Evolutionary conservation across 148 eudicot genomes (phyloP).

Genomic region (Rheum nobile): DNA sequence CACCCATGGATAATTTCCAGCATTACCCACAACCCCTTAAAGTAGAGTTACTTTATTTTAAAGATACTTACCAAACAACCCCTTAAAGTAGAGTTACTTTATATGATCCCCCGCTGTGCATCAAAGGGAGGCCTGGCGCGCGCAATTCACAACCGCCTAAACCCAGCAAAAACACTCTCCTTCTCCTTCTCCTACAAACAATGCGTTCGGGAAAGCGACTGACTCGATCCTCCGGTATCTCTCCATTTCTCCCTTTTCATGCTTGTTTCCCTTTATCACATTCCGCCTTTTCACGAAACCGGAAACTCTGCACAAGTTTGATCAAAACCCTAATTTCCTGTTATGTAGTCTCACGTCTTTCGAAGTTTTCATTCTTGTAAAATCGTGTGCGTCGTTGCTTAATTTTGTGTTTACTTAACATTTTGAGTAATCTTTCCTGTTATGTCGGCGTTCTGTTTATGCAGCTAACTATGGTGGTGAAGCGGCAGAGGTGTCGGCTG

Average conservation of each 20-base stretch:
- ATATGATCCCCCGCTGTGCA: not conserved
- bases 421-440: too few relatives aligned
- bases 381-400: not conserved
- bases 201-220: slow-evolving; percentile 38
- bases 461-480: not conserved
- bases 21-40: too few relatives aligned
- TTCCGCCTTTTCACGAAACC: not conserved
- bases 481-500: not conserved
- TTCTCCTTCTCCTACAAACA: not conserved
- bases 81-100: too few relatives aligned
- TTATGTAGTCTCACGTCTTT: not conserved
- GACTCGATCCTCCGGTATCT: slow-evolving; percentile 26
- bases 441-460: not conserved
- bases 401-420: too few relatives aligned
- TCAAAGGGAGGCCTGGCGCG: not conserved
- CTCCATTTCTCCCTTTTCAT: not conserved
- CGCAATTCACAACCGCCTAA: slow-evolving; percentile 5
- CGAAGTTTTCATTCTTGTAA: not conserved
- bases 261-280: not conserved
- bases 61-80: too few relatives aligned
- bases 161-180: not conserved
- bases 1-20: too few relatives aligned
- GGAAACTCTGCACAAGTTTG: not conserved
- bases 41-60: too few relatives aligned
- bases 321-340: slow-evolving; percentile 1